Evolutionary conservation across 345 rosid species (phyloP).

Genomic region (Citrus glauca): DNA sequence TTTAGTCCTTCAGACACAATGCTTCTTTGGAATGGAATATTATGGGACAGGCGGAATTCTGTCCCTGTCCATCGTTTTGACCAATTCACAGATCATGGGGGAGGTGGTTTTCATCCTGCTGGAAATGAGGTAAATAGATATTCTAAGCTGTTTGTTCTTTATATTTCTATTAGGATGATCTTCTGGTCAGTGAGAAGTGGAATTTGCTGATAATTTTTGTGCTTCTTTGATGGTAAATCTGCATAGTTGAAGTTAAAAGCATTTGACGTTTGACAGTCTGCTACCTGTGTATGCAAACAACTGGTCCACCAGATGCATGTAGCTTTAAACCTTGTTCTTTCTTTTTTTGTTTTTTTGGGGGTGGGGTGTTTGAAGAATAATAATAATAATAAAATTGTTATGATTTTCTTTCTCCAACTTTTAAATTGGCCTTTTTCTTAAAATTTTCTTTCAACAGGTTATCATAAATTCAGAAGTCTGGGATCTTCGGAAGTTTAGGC

Average conservation of each 20-base stretch:
- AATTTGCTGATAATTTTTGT: neutral
- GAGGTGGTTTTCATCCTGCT: conserved; percentile 98
- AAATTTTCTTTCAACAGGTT: conserved; percentile 40
- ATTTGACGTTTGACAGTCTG: neutral
- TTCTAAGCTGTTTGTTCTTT: neutral
- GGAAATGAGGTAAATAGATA: conserved; percentile 77
- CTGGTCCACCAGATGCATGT: neutral
- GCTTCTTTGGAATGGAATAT: conserved; percentile 90
- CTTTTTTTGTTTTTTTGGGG: too few relatives aligned
- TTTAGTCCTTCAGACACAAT: conserved; percentile 79
- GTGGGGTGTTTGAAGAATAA: too few relatives aligned
- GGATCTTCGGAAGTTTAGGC: conserved; percentile 84
- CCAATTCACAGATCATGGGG: conserved; percentile 92
- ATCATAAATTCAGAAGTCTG: conserved; percentile 96
- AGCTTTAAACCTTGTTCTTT: neutral
- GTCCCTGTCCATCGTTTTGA: conserved; percentile 68
- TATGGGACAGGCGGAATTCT: conserved; percentile 77
- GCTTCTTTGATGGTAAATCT: neutral
- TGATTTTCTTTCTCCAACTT: neutral
- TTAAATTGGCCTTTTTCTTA: neutral
- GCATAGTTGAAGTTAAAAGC: neutral
- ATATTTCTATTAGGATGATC: neutral
- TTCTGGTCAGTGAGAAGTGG: neutral
- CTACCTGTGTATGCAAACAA: neutral
- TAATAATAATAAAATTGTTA: neutral